Percentiles rank a stretch among this genome's conserved stretches.
Evolutionary conservation across 768 basidiomycete genomes (phyloP).

Genomic region (Grammothele lineata): DNA sequence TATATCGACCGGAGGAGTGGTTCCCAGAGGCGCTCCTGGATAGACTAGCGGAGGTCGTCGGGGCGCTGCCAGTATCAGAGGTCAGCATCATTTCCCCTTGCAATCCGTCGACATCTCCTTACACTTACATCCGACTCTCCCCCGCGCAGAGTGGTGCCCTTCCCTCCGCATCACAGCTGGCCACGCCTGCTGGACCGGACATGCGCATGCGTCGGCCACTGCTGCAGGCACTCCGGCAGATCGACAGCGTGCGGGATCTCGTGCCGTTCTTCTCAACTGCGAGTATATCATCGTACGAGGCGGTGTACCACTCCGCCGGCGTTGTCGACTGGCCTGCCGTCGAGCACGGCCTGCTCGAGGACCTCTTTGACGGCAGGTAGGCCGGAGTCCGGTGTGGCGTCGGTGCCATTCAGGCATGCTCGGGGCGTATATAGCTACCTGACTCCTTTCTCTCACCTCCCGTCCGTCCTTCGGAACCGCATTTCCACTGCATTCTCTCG

Average conservation of each 20-base stretch:
- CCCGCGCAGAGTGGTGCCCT: slow-evolving; percentile 10
- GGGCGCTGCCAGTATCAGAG: slow-evolving; percentile 54
- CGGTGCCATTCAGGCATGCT: too few species aligned
- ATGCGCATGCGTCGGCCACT: slow-evolving; percentile 68
- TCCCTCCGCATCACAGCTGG: slow-evolving; percentile 16
- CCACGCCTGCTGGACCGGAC: slow-evolving; percentile 17
- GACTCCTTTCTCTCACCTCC: too few species aligned
- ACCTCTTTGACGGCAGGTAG: slow-evolving; percentile 88
- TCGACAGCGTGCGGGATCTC: slow-evolving; percentile 82
- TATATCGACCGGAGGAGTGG: slow-evolving; percentile 83
- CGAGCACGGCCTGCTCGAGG: slow-evolving; percentile 73
- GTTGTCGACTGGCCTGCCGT: slow-evolving; percentile 89
- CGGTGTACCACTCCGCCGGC: slow-evolving; percentile 77
- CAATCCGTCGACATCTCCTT: slow-evolving; percentile 24
- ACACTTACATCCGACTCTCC: slow-evolving; percentile 23
- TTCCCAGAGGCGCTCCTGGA: slow-evolving; percentile 88
- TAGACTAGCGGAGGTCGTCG: slow-evolving; percentile 77
- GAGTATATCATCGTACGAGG: slow-evolving; percentile 87
- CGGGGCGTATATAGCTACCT: too few species aligned
- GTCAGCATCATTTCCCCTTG: neutral
- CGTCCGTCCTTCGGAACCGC: too few species aligned
- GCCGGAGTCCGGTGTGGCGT: too few species aligned
- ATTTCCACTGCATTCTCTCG: too few species aligned
- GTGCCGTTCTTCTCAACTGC: slow-evolving; percentile 89
- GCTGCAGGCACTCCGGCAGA: slow-evolving; percentile 60